Evolutionary conservation across 441 rosid species (phyloP), one percentile per base, ranked within the genome.

Genomic region (Eutrema salsugineum): DNA sequence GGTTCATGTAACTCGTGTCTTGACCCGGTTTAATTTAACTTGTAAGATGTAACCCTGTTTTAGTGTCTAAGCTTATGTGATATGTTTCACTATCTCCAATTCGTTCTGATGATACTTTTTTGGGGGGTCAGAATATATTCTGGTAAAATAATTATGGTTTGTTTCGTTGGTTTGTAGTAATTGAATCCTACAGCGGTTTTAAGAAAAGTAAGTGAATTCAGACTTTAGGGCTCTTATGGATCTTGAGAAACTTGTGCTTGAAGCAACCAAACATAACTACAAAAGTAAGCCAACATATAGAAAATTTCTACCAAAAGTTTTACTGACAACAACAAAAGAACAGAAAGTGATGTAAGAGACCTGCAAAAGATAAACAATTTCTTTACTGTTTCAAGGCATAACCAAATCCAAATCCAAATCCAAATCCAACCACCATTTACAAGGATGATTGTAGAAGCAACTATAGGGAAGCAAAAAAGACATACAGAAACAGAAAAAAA

Each of bases 351-450:
- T 55, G 22, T 17, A 20, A 16, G 28, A 47, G 64, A 48, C 28
- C 71, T 48, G 67, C 28, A 66, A 48, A 15, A 48, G 9, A 49
- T 42, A 38, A 49, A 5, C 60, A 73, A 14, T 56, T 47, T 65
- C 71, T 56, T 54, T 22, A 56, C 51, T 57, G 27, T 50, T 47
- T 28, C 5, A 64, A 35, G 51, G 42, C 53, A 57, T 24, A 24
- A 24, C 27, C 27, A 30, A 47, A 56, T 17, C 43, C 44, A 30
- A 47, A 56, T 17, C 43, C 44, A 66, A 32, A 66, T 36, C 32
- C 68, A 67, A 66, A 59, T 51, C 35, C 50, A 75, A 68, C 36
- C 68, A 68, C 33, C 64, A 36, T 42, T 50, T 42, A 67, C 50
- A 61, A 0, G 50, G 32, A 68, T 67, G 51, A 62, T 27, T 61